Evolutionary conservation across 768 basidiomycete species (phyloP), one percentile per base, ranked within the genome.

Genomic region (Dacryopinax primogenitus): DNA sequence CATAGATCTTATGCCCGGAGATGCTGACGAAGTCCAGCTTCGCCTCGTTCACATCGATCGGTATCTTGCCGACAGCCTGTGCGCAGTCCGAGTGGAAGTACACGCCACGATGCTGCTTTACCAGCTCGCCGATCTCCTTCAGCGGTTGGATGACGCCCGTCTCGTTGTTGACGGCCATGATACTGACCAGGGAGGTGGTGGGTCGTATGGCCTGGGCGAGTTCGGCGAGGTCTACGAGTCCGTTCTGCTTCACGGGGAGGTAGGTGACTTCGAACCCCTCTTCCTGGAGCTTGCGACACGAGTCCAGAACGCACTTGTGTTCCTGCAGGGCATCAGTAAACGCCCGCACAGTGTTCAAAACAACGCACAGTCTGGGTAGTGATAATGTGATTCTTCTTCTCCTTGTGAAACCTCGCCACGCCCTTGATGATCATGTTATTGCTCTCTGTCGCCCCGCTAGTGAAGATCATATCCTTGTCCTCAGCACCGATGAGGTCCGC

Each of bases 131-230:
- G 65, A 99, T 99, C 74, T 97, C 92, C 73, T 90, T 88, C 68
- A 98, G 81, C 1, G 96, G 96, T 73, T 98, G 96, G 64, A 99
- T 96, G 68, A 97, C 94, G 26, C 96, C 96, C 2, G 93, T 98
- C 77, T 99, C 96, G 76, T 99, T 99, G 79, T 99, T 99, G 66
- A 99, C 96, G 18, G 90, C 84, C 96, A 99, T 99, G 73, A 99
- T 86, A 13, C 93, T 95, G 47, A 99, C 86, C n/a, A 98, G 78
- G 0, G 89, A 90, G 13, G 92, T 93, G 67, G 74, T 75, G 9
- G 93, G 92, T 33, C 92, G 86, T 66, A 99, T 92, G 36, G 93
- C 88, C 0, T 81, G 83, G 72, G 92, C 90, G 33, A 99, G 84
- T 9, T 84, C 84, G 18, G 85, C 78, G 63, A 99, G 78, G 33